These are phyloP conservation scores for Penicillium paradoxum DNA, from an alignment of 495 filamentous ascomycete species.

Conservation along the genomic window DNA sequence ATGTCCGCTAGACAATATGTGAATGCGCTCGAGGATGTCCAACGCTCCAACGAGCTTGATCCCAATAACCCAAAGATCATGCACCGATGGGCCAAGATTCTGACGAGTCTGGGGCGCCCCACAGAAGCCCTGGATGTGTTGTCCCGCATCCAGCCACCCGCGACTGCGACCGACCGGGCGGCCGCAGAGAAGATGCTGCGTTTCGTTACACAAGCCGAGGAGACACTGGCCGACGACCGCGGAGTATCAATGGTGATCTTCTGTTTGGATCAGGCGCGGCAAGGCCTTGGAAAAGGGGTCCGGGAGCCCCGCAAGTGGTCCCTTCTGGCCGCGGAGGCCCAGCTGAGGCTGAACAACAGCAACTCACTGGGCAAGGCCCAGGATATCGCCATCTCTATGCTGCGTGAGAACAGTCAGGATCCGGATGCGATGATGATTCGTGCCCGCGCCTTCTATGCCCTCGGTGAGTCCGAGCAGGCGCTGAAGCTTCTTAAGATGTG, in stretches of 20 bases:
- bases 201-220: constrained; percentile 75
- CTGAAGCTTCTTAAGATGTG: constrained; percentile 90
- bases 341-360: constrained; percentile 83
- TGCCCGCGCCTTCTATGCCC: constrained; percentile 79
- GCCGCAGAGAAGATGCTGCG: constrained; percentile 76
- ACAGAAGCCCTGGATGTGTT: constrained; percentile 84
- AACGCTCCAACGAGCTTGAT: constrained; percentile 72
- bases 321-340: constrained; percentile 88
- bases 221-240: constrained; percentile 64
- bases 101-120: constrained; percentile 78
- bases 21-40: constrained; percentile 80
- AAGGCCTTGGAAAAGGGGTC: constrained; percentile 65
- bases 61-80: constrained; percentile 79
- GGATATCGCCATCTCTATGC: constrained; percentile 80
- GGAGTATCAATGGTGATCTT: constrained; percentile 85
- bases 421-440: constrained; percentile 90
- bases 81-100: constrained; percentile 81
- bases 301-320: constrained; percentile 86
- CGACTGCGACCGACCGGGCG: constrained; percentile 75
- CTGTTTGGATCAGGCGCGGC: constrained; percentile 84
- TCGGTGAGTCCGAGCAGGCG: constrained; percentile 93
- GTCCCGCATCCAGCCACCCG: constrained; percentile 53
- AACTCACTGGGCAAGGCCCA: constrained; percentile 89
- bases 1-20: constrained; percentile 75
- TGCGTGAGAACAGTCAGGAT: constrained; percentile 82